A percentile compares a stretch with the other conserved stretches of the same genome.
Conservation (phyloP, 2,329 filamentous ascomycete genomes). For the Sporothrix brasiliensis region DNA sequence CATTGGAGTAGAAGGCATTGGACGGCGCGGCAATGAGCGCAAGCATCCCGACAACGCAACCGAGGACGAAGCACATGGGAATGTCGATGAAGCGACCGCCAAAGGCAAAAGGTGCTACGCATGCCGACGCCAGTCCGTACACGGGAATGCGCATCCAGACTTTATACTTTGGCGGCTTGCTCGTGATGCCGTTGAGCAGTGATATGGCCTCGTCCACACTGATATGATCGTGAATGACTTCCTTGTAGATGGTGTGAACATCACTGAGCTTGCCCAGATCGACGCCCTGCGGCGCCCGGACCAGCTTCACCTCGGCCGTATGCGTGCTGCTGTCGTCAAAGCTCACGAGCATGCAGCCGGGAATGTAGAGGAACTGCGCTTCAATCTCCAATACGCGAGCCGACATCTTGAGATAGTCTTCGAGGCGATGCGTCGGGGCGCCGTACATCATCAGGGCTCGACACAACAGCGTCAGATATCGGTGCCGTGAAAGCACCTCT, state of each 20-base stretch:
- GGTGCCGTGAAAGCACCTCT: conserved; percentile 74
- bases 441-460: conserved; percentile 86
- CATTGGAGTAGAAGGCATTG: conserved; percentile 63
- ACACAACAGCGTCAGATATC: conserved; percentile 82
- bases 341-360: conserved; percentile 91
- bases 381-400: conserved; percentile 87
- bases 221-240: conserved; percentile 77
- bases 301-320: conserved; percentile 78
- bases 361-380: conserved; percentile 85
- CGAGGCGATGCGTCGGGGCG: conserved; percentile 85
- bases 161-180: conserved; percentile 51
- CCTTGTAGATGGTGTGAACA: conserved; percentile 76
- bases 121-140: conserved; percentile 75
- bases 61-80: conserved; percentile 74
- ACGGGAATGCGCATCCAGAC: conserved; percentile 63
- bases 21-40: conserved; percentile 74
- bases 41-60: conserved; percentile 71
- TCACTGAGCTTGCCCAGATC: conserved; percentile 75
- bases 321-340: conserved; percentile 76
- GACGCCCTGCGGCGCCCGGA: conserved; percentile 68
- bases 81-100: conserved; percentile 75
- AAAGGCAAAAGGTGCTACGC: conserved; percentile 80
- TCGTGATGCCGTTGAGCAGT: conserved; percentile 60
- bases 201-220: conserved; percentile 70
- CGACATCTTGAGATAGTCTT: conserved; percentile 90